These are phyloP conservation scores for Hydrangea macrophylla DNA, from an alignment of 148 eudicot species.

Conservation along the genomic window DNA sequence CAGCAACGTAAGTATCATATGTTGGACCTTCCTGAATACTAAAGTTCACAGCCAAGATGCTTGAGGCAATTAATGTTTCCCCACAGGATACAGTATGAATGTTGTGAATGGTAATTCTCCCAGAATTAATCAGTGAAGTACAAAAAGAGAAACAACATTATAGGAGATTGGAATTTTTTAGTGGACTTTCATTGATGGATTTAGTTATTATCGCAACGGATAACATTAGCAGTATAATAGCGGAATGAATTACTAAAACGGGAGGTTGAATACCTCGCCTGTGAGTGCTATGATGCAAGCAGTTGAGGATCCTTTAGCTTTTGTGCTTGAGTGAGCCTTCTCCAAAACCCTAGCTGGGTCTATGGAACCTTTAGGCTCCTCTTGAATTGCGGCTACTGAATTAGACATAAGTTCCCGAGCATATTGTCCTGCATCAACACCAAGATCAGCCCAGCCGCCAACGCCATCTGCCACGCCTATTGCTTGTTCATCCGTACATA, in stretches of 20 bases:
- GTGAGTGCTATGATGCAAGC: conserved; percentile 74
- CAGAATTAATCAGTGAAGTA: too few relatives aligned
- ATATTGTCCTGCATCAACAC: conserved; percentile 62
- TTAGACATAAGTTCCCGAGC: conserved; percentile 71
- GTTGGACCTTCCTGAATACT: not conserved
- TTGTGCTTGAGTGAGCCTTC: conserved; percentile 62
- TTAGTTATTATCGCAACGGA: too few relatives aligned
- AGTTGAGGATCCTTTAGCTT: conserved; percentile 69
- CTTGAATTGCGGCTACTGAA: conserved; percentile 54
- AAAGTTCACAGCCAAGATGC: not conserved
- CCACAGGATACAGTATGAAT: not conserved
- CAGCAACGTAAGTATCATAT: not conserved
- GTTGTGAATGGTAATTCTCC: too few relatives aligned
- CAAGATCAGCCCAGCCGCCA: conserved; percentile 74
- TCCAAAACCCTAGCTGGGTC: conserved; percentile 69
- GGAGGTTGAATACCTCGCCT: conserved; percentile 39
- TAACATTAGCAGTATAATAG: too few relatives aligned
- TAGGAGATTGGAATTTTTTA: too few relatives aligned
- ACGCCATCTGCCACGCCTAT: conserved; percentile 79
- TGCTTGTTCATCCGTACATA: conserved; percentile 55
- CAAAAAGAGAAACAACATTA: too few relatives aligned
- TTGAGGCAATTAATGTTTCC: not conserved
- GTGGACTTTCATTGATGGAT: too few relatives aligned
- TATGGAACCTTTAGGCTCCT: conserved; percentile 63
- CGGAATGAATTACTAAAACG: not conserved